phyloP scores from a whole-genome alignment of 306 rosid species.

The peach (Prunus persica) region Prunus_persica_NCBIv2 NC_034009.1:36279001-36279500 shows the following conservation, averaged over 20 bases:
- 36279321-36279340: too few species aligned
- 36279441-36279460: background rate
- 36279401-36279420: background rate
- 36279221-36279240: background rate
- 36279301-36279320: too few species aligned
- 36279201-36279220: background rate
- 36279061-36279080: slow-evolving; percentile 5
- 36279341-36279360: background rate
- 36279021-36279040: slow-evolving; percentile 29
- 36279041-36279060: slow-evolving; percentile 13
- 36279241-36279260: too few species aligned
- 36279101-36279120: background rate
- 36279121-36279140: background rate
- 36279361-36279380: background rate
- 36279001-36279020: slow-evolving; percentile 18
- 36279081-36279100: background rate
- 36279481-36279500: background rate
- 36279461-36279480: background rate
- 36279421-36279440: background rate
- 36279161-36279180: background rate
- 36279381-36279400: background rate
- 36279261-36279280: accelerated
- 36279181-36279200: background rate
- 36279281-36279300: too few species aligned
- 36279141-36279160: background rate